phyloP scores from a whole-genome alignment of 2,329 filamentous ascomycete species.

The Talaromyces atroroseus region DNA sequence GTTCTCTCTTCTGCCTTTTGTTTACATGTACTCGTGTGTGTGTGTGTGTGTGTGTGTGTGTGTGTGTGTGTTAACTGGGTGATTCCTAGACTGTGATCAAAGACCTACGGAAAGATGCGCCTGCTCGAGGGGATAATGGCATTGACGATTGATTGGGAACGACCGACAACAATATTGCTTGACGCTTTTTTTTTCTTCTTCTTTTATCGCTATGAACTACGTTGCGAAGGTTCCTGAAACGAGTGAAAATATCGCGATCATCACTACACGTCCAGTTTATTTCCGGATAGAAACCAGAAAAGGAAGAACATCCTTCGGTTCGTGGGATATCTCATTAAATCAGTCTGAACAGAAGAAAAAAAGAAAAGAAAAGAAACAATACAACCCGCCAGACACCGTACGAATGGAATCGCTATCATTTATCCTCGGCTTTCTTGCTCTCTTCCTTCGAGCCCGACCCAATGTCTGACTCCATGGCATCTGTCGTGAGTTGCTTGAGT shows the following conservation, averaged over 20 bases:
- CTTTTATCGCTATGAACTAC: background rate
- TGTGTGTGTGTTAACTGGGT: slow-evolving; percentile 8
- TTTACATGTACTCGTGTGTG: background rate
- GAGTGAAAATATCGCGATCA: background rate
- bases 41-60: too few relatives aligned
- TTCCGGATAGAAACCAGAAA: background rate
- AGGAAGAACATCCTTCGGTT: background rate
- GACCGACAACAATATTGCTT: background rate
- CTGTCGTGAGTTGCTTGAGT: slow-evolving; percentile 58
- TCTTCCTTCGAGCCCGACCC: slow-evolving; percentile 22
- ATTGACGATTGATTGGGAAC: background rate
- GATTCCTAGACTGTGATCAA: slow-evolving; percentile 40
- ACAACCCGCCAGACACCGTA: background rate
- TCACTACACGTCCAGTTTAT: background rate
- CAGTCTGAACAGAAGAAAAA: background rate
- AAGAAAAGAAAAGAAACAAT: background rate
- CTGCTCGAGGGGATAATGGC: slow-evolving; percentile 14
- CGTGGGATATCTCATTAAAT: slow-evolving; percentile 14
- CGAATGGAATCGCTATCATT: slow-evolving; percentile 17
- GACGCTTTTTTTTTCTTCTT: background rate
- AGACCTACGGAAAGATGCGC: slow-evolving; percentile 39
- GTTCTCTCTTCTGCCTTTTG: slow-evolving; percentile 30
- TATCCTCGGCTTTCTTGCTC: slow-evolving; percentile 22
- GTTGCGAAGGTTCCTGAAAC: background rate
- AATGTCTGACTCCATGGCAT: slow-evolving; percentile 41